These are phyloP conservation scores for Centrapalus pauciflorus DNA, from an alignment of 129 eudicot genomes.

Conservation along the genomic window DNA sequence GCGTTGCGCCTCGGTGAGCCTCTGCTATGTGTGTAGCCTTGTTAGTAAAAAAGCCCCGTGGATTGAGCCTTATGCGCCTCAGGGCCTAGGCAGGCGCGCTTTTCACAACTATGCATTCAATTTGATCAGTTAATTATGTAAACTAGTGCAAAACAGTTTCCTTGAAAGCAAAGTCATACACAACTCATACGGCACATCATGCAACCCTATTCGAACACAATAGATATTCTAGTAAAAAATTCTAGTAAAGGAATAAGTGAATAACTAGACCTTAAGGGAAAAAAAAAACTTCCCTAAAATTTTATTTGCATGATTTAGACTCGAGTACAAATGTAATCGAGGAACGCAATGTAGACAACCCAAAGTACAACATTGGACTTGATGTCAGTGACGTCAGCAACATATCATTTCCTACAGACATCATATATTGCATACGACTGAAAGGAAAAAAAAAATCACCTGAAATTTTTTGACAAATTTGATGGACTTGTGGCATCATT, in stretches of 20 bases:
- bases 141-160: neutral
- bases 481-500: constrained; percentile 57
- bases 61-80: too few species aligned
- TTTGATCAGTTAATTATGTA: too few species aligned
- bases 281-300: too few species aligned
- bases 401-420: neutral
- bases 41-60: too few species aligned
- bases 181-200: neutral
- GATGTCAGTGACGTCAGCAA: neutral
- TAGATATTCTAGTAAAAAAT: neutral
- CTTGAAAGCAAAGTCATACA: neutral
- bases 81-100: too few species aligned
- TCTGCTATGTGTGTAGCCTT: too few species aligned
- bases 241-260: neutral
- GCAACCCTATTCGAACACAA: neutral
- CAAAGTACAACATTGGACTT: neutral
- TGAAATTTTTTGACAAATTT: constrained; percentile 69
- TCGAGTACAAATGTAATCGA: too few species aligned
- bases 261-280: neutral
- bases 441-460: constrained; percentile 45
- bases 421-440: neutral
- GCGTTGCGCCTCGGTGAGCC: too few species aligned
- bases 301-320: too few species aligned
- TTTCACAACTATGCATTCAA: too few species aligned
- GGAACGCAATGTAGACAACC: too few species aligned